Evolutionary conservation across 2,329 filamentous ascomycete genomes (phyloP).

Genomic region (Talaromyces rugulosus): DNA sequence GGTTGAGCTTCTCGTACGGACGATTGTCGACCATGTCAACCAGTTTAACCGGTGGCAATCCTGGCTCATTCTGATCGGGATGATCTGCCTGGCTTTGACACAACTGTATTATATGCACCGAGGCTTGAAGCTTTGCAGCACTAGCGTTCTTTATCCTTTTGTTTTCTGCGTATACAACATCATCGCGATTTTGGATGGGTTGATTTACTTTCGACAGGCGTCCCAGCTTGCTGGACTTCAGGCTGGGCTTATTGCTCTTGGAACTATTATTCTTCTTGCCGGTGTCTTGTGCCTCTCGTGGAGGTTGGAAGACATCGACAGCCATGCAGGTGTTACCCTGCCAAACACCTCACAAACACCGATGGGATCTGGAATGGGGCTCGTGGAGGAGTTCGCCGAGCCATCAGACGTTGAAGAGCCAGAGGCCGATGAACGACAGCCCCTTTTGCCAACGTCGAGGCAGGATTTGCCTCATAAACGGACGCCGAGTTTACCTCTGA

Average conservation of each 20-base stretch:
- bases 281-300: conserved; percentile 91
- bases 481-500: conserved; percentile 29
- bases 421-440: conserved; percentile 34
- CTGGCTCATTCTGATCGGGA: conserved; percentile 80
- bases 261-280: conserved; percentile 77
- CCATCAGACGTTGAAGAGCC: conserved; percentile 35
- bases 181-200: conserved; percentile 90
- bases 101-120: conserved; percentile 95
- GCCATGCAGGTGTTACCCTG: conserved; percentile 29
- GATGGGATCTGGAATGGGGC: conserved; percentile 75
- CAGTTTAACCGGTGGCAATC: conserved; percentile 95
- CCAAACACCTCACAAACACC: conserved; percentile 59
- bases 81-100: conserved; percentile 75
- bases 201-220: conserved; percentile 94
- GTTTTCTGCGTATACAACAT: conserved; percentile 99
- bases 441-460: conserved; percentile 29
- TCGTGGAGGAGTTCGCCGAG: conserved; percentile 57
- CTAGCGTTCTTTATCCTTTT: conserved; percentile 90
- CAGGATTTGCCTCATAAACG: conserved; percentile 27
- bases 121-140: conserved; percentile 90
- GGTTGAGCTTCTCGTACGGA: conserved; percentile 86
- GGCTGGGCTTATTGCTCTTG: conserved; percentile 70
- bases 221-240: conserved; percentile 71
- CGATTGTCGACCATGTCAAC: conserved; percentile 78
- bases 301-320: conserved; percentile 70